These are phyloP conservation scores for Hypoxylon intermedium DNA, from an alignment of 495 filamentous ascomycete species.

Conservation along the genomic window DNA sequence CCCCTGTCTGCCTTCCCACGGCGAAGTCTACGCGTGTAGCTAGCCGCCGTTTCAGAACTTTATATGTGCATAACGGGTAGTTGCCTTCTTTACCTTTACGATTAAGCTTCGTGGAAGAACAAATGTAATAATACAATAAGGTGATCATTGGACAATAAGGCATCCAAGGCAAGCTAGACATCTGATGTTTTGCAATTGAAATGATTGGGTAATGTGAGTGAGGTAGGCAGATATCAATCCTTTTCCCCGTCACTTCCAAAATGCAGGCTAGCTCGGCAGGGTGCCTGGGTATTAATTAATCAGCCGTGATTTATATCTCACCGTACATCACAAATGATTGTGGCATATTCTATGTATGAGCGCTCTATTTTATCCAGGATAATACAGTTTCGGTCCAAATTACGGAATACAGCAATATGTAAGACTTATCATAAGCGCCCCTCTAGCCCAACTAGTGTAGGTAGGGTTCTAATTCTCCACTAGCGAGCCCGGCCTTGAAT, in stretches of 20 bases:
- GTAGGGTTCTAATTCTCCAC: not conserved
- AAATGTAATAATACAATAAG: not conserved
- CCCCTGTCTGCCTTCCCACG: not conserved
- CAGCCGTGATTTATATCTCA: not conserved
- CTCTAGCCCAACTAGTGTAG: too few relatives aligned
- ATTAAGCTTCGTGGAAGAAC: conserved; percentile 4
- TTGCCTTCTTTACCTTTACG: conserved; percentile 1
- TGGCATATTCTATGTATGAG: not conserved
- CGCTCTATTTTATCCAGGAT: not conserved
- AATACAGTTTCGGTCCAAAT: too few relatives aligned
- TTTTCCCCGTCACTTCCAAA: not conserved
- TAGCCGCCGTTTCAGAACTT: conserved; percentile 14
- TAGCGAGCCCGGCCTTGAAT: not conserved
- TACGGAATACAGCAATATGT: too few relatives aligned
- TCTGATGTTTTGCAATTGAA: not conserved
- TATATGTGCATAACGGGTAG: conserved; percentile 10
- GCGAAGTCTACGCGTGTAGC: conserved; percentile 1
- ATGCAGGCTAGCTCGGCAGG: not conserved
- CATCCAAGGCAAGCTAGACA: not conserved
- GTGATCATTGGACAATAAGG: not conserved
- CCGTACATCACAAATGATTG: not conserved
- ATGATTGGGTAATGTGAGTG: not conserved
- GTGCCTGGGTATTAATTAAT: not conserved
- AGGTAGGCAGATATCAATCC: too few relatives aligned
- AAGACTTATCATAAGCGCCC: too few relatives aligned